Base-by-base conservation (phyloP, 2,329 filamentous ascomycete species). In the Rugonectria rugulosa region DNA sequence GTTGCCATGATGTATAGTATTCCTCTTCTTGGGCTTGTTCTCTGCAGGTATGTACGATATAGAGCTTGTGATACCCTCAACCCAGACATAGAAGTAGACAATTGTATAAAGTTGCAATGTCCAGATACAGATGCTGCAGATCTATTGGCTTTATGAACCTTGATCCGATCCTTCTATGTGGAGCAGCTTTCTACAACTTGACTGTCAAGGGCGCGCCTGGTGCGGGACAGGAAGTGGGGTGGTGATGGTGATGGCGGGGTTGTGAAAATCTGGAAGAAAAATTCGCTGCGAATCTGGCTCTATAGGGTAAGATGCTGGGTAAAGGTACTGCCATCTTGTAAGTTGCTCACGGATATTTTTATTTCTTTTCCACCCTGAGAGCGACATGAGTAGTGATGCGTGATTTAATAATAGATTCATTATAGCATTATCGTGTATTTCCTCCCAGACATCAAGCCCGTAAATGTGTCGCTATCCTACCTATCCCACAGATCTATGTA, bases 1-100 rank as follows among this genome's bases (percentile, higher is more conserved):
- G 65, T 65, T 8, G 62, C 60, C 65, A 67, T 67, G n/a, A n/a
- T 48, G 38, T 29, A 36, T 61, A 41, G 38, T 24, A 26, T 34
- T 17, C 12, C 20, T 32, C 14, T 15, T 34, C 26, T 40, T 24
- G 12, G n/a, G n/a, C n/a, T n/a, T 49, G 27, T 14, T 40, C 14
- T 27, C 21, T 40, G 37, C n/a, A n/a, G n/a, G n/a, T n/a, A n/a
- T n/a, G n/a, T 40, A 40, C 15, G 5, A 10, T 40, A 40, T 24
- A 40, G 20, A 45, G n/a, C 12, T n/a, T 19, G 31, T 44, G 38
- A 55, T 55, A 44, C 31, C 32, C 44, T 34, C 26, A 45, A 45
- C 11, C 21, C 26, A 45, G 38, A 36, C 32, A 37, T 17, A 36
- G 12, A 20, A 29, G 21, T 12, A 44, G 24, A 32, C 24, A 36